These are phyloP conservation scores for Coprinopsis strossmayeri DNA, from an alignment of 768 basidiomycete genomes.

Conservation along the genomic window DNA sequence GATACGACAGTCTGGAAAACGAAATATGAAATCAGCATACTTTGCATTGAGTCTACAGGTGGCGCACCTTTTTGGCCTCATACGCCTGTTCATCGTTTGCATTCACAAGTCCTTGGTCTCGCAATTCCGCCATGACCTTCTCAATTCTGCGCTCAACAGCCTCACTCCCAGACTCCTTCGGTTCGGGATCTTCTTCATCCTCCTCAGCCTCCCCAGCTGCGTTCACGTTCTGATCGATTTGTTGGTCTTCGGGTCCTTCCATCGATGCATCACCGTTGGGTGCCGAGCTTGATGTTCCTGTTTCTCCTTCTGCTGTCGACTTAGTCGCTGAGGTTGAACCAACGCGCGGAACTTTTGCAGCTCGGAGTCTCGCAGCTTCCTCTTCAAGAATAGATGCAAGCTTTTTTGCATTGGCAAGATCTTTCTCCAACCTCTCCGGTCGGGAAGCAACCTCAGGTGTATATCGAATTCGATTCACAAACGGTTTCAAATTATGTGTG, in stretches of 20 bases:
- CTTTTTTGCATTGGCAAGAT: constrained; percentile 67
- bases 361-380: constrained; percentile 51
- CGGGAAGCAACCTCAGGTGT: constrained; percentile 79
- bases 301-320: too few species aligned
- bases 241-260: constrained; percentile 19
- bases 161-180: constrained; percentile 60
- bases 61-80: constrained; percentile 61
- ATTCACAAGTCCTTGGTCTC: constrained; percentile 55
- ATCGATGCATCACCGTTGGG: constrained; percentile 17
- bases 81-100: constrained; percentile 58
- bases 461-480: constrained; percentile 69
- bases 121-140: constrained; percentile 65
- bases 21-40: constrained; percentile 16
- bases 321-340: constrained; percentile 11
- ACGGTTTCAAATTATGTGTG: constrained; percentile 72
- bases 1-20: constrained; percentile 72
- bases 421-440: constrained; percentile 75
- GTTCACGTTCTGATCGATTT: constrained; percentile 24
- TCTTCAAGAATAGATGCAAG: constrained; percentile 74
- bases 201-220: constrained; percentile 25
- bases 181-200: constrained; percentile 51
- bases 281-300: too few species aligned
- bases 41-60: constrained; percentile 9
- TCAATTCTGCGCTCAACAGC: constrained; percentile 81
- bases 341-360: constrained; percentile 26